Base-by-base conservation (phyloP, 805 yeast genomes). In the Naumovozyma baii region DNA sequence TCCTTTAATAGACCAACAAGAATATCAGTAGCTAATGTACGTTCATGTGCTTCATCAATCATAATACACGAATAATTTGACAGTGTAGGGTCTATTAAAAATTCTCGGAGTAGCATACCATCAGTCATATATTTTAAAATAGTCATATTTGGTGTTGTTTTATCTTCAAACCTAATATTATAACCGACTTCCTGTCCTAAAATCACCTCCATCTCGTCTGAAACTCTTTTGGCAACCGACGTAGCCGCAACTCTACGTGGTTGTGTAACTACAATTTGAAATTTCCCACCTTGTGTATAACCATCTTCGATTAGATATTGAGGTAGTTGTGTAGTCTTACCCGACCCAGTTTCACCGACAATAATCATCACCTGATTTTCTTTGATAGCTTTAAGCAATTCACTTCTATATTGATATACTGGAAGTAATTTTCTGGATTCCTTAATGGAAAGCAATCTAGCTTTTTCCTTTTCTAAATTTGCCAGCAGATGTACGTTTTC, bases 21-120 rank as follows among this genome's bases (percentile, higher is more conserved):
- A 8, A 77, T 70, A 61, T 90, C 98, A 0, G 97, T 90, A n/a
- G 90, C 80, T 31, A 90, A 67, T 0, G 97, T 92, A 42, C 98
- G 71, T 58, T 92, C 98, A 57, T 92, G 98, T 0, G 98, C 98
- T 61, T 90, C 98, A 62, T 90, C 98, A 36, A 90, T 80, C 82
- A 90, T 87, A 40, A 90, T 69, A 1, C 83, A 94, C 1, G 92
- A 75, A 55, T 88, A 90, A 2, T 62, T 64, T 1, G 69, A 61
- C 31, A 88, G 61, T 33, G 74, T 74, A 0, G 94, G 84, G 55
- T 88, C 96, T 1, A 72, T 66, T 26, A 88, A 62, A 47, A 85
- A 80, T 61, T 92, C 98, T 42, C 96, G 64, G 26, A 88, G 66
- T 16, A 92, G 68, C 86, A 87, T 84, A 71, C 98, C 98, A 60